Evolutionary conservation across 2,329 filamentous ascomycete genomes (phyloP).

Genomic region (Beauveria caledonica): DNA sequence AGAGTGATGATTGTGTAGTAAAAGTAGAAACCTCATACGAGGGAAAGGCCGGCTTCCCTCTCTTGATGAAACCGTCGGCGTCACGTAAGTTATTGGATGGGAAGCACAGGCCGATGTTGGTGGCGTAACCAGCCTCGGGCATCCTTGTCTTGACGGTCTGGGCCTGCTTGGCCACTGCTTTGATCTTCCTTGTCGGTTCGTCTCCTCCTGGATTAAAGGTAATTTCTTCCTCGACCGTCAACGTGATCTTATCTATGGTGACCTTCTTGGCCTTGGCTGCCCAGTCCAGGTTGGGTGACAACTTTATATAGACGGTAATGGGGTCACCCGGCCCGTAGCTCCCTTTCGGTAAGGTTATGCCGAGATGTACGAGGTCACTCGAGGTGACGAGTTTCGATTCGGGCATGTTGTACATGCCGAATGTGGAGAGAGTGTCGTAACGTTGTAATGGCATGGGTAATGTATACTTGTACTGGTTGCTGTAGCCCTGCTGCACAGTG

Average conservation of each 20-base stretch:
- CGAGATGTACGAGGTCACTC: conserved; percentile 85
- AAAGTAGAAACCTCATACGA: conserved; percentile 84
- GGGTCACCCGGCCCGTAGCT: conserved; percentile 94
- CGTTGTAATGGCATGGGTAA: conserved; percentile 86
- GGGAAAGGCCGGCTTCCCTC: conserved; percentile 80
- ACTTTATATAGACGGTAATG: conserved; percentile 90
- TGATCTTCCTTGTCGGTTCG: conserved; percentile 83
- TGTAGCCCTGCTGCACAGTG: conserved; percentile 83
- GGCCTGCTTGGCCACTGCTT: conserved; percentile 75
- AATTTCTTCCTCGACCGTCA: conserved; percentile 93
- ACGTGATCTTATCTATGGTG: conserved; percentile 87
- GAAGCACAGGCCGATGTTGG: conserved; percentile 84
- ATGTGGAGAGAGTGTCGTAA: conserved; percentile 95
- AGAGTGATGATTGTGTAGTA: conserved; percentile 85
- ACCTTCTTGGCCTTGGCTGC: conserved; percentile 83
- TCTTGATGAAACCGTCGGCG: conserved; percentile 74
- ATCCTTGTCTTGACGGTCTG: conserved; percentile 76
- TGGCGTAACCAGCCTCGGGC: conserved; percentile 86
- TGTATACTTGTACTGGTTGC: conserved; percentile 79
- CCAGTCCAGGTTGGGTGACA: conserved; percentile 89
- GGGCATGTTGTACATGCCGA: conserved; percentile 98
- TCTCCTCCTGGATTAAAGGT: conserved; percentile 98
- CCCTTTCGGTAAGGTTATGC: conserved; percentile 88
- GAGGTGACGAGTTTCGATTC: conserved; percentile 78
- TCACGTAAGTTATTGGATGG: conserved; percentile 85